phyloP scores from a whole-genome alignment of 345 rosid species.

The Zanthoxylum bungeanum region DNA sequence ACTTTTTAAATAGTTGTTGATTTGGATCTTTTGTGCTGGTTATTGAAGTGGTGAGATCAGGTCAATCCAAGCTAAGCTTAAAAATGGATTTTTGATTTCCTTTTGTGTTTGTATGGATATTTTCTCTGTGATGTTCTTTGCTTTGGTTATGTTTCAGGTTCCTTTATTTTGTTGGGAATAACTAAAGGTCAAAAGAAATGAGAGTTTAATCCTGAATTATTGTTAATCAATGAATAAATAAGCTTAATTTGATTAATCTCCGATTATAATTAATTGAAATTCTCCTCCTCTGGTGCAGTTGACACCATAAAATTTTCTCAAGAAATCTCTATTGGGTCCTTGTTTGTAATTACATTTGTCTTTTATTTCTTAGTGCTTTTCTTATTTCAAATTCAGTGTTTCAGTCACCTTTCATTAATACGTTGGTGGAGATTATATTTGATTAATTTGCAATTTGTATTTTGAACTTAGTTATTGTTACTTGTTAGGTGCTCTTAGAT shows the following conservation, averaged over 20 bases:
- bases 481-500: background rate
- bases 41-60: slow-evolving; percentile 9
- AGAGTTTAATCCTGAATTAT: background rate
- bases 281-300: background rate
- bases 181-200: background rate
- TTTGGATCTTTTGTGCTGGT: slow-evolving; percentile 14
- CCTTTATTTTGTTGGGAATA: background rate
- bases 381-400: background rate
- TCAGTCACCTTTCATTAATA: background rate
- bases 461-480: background rate
- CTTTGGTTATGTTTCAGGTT: background rate
- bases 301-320: background rate
- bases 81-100: background rate
- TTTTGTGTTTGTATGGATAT: background rate
- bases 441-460: background rate
- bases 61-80: background rate
- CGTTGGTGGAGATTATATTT: background rate
- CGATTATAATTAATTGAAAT: background rate
- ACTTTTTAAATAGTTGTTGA: background rate
- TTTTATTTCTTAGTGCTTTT: background rate
- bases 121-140: background rate
- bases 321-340: background rate
- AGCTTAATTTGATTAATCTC: background rate
- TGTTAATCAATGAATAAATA: background rate
- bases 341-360: background rate